Base-by-base conservation (phyloP, 1,139 yeast species). In the Magnusiomyces ingens region DNA sequence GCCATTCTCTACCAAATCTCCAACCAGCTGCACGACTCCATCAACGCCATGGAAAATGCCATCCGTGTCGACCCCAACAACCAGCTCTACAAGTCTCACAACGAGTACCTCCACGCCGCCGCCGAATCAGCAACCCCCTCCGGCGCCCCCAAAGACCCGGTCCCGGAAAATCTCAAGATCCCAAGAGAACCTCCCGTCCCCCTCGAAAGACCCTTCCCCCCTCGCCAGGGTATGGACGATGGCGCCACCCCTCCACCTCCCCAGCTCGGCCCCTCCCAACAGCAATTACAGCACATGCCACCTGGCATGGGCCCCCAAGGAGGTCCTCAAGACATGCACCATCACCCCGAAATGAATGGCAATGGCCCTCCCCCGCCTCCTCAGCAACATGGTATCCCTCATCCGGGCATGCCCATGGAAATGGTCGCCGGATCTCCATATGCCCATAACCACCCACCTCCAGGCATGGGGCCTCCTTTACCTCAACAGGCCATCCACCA, bases 1-100 rank as follows among this genome's bases (percentile, higher is more conserved):
- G 99, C 99, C 55, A 93, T 98, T 2, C 75, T 93, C 50, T 93
- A 93, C 70, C 99, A 93, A 72, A 89, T 97, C 32, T 93, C 99
- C 72, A 93, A 91, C 72, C 99, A 93, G 72, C 80, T 90, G 56
- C 80, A 84, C 59, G 99, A 93, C 68, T 99, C 99, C 1, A 75
- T 93, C 59, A 97, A 93, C 71, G 99, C 99, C 8, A 91, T 93
- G 68, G 85, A 89, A 65, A 94, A 95, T 62, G 99, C 99, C 3
- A 95, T 95, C 52, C 82, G 95, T 55, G 80, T 93, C 62, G 99
- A 93, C 68, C 98, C 98, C 36, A 84, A 82, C 56, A 91, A 93
- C 68, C 90, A 94, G 50, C 97, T 90, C 69, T 93, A 93, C 64
- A 90, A 89, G 71, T 91, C 93, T 49, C 81, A 99, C 62, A 26